Conservation (phyloP, 352 stramenopile species). For the Phytophthora sp. region DNA sequence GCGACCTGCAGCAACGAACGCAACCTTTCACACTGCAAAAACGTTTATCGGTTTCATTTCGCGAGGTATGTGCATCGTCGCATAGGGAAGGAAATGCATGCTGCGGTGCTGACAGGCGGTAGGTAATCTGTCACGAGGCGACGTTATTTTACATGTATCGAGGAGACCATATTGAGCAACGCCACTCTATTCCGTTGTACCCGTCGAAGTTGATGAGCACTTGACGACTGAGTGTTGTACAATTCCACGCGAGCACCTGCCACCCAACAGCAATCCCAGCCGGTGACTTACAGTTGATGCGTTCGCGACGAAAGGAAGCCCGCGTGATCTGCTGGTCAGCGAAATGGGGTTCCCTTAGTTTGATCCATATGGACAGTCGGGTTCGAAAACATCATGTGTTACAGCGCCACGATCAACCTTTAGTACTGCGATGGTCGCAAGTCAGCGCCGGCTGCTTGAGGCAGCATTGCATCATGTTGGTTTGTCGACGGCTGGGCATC, state of each 20-base stretch:
- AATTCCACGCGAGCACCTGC: slow-evolving; percentile 13
- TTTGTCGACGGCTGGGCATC: neutral
- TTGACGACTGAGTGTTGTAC: slow-evolving; percentile 15
- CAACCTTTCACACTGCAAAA: neutral
- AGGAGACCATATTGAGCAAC: slow-evolving; percentile 18
- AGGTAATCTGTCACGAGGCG: neutral
- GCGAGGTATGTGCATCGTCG: neutral
- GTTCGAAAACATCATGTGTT: too few relatives aligned
- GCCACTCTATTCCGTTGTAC: slow-evolving; percentile 17
- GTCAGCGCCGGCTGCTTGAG: neutral
- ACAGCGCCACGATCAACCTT: too few relatives aligned
- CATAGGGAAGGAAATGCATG: slow-evolving; percentile 12
- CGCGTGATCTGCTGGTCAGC: slow-evolving; percentile 7
- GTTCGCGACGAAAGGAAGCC: neutral
- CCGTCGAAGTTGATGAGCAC: too few relatives aligned
- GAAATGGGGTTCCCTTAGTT: slow-evolving; percentile 1
- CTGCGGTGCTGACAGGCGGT: slow-evolving; percentile 6
- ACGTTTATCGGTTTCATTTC: slow-evolving; percentile 1
- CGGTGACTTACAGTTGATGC: slow-evolving; percentile 5
- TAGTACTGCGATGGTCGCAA: neutral
- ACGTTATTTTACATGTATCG: too few relatives aligned
- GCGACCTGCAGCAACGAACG: neutral
- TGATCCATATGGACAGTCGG: neutral
- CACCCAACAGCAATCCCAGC: slow-evolving; percentile 31
- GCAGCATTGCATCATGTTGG: neutral